Percentiles rank a stretch among this genome's conserved stretches.
These are phyloP conservation scores for Eucalyptus albens DNA, from an alignment of 345 rosid genomes.

Conservation along the genomic window DNA sequence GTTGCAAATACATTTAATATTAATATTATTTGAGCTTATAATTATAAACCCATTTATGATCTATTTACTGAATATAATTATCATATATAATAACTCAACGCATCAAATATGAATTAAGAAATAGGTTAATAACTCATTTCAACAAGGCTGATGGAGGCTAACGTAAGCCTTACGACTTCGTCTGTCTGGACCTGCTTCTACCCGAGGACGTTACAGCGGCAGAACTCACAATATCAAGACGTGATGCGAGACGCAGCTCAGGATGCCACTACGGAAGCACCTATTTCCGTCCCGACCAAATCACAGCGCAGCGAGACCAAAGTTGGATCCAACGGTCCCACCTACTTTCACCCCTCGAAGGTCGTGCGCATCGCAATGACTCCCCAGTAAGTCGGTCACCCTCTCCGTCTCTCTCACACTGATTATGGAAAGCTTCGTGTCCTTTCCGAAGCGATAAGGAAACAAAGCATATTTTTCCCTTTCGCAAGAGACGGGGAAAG, in stretches of 20 bases:
- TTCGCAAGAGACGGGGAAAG: background rate
- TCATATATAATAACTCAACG: fast-evolving
- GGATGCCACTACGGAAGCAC: background rate
- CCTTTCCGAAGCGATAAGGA: background rate
- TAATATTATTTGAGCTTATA: background rate
- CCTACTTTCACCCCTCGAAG: background rate
- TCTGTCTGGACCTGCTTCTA: background rate
- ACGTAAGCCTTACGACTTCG: background rate
- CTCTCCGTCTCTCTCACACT: background rate
- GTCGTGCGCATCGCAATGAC: background rate
- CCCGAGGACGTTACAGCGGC: background rate
- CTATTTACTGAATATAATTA: too few species aligned
- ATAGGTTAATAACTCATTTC: too few species aligned
- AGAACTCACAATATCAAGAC: background rate
- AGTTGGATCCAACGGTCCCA: background rate
- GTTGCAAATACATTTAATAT: too few species aligned
- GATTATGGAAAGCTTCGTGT: background rate
- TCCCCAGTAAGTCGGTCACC: background rate
- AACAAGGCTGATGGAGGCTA: background rate
- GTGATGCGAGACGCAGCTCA: background rate
- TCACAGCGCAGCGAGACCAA: background rate
- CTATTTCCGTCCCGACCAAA: background rate
- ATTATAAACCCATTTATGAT: too few species aligned
- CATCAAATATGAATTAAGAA: too few species aligned
- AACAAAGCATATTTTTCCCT: background rate